Conservation (phyloP, 352 stramenopile genomes). For the Globisporangium heterothallicum region DNA sequence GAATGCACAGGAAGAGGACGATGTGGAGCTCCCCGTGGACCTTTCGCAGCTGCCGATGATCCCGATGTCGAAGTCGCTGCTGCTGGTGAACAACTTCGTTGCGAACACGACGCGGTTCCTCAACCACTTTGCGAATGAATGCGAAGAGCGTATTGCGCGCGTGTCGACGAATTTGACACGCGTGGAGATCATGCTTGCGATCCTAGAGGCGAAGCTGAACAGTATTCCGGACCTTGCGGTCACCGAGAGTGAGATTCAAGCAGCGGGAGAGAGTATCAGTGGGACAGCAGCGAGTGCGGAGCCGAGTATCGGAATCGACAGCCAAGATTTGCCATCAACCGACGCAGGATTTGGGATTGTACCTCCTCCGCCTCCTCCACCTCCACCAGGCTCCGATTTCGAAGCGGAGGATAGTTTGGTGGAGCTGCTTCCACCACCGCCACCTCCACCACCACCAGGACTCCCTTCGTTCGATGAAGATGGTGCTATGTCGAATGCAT, state of each 20-base stretch:
- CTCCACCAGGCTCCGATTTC: constrained; percentile 10
- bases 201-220: constrained; percentile 83
- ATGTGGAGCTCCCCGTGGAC: constrained; percentile 69
- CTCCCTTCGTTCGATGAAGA: constrained; percentile 24
- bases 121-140: constrained; percentile 82
- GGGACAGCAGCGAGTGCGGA: constrained; percentile 6
- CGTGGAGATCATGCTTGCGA: constrained; percentile 79
- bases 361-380: constrained; percentile 41
- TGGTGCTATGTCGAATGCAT: constrained; percentile 17
- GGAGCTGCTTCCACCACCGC: constrained; percentile 22
- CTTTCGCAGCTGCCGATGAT: constrained; percentile 73
- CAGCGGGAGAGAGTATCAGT: constrained; percentile 24
- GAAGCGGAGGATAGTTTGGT: constrained; percentile 16
- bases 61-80: constrained; percentile 66
- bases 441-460: constrained; percentile 22
- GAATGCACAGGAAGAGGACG: constrained; percentile 27
- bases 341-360: constrained; percentile 23
- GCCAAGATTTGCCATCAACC: constrained; percentile 53
- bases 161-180: constrained; percentile 72
- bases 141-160: constrained; percentile 69
- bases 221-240: constrained; percentile 76
- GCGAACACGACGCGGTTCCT: constrained; percentile 83
- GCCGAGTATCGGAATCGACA: constrained; percentile 47
- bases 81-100: constrained; percentile 87
- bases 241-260: constrained; percentile 51